These are phyloP conservation scores for Mycena epipterygia DNA, from an alignment of 768 basidiomycete species.

Conservation along the genomic window DNA sequence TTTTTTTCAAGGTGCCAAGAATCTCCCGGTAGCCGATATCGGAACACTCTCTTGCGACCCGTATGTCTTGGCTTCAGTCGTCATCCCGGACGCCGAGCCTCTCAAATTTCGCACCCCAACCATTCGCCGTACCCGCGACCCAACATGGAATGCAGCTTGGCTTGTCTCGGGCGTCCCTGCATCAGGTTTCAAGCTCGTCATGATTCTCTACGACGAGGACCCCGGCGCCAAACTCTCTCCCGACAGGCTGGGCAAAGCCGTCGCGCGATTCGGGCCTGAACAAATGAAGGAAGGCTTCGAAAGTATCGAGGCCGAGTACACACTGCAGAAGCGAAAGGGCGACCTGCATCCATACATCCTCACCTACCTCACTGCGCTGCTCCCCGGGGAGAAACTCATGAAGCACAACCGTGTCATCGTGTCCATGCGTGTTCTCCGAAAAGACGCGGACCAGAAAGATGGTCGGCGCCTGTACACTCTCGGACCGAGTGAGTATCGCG, in stretches of 20 bases:
- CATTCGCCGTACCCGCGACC: constrained; percentile 36
- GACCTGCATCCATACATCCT: constrained; percentile 40
- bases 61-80: constrained; percentile 34
- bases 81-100: constrained; percentile 22
- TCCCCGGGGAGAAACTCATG: constrained; percentile 42
- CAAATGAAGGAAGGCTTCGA: constrained; percentile 42
- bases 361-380: constrained; percentile 43
- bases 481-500: constrained; percentile 48
- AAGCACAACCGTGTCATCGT: constrained; percentile 45
- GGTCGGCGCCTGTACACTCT: constrained; percentile 51
- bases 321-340: constrained; percentile 49
- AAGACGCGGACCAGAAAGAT: constrained; percentile 44
- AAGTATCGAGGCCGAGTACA: constrained; percentile 42
- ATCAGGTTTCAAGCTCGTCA: constrained; percentile 34
- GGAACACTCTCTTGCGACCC: constrained; percentile 41
- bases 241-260: constrained; percentile 40
- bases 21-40: constrained; percentile 38
- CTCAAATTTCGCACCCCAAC: constrained; percentile 40
- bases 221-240: constrained; percentile 25
- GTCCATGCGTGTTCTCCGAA: constrained; percentile 47
- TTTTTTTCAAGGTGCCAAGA: constrained; percentile 23
- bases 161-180: constrained; percentile 38
- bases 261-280: constrained; percentile 37
- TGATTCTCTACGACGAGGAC: constrained; percentile 41
- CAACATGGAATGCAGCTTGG: constrained; percentile 38